phyloP scores from a whole-genome alignment of 331 rosid species.

The Pyracantha coccinea region DNA sequence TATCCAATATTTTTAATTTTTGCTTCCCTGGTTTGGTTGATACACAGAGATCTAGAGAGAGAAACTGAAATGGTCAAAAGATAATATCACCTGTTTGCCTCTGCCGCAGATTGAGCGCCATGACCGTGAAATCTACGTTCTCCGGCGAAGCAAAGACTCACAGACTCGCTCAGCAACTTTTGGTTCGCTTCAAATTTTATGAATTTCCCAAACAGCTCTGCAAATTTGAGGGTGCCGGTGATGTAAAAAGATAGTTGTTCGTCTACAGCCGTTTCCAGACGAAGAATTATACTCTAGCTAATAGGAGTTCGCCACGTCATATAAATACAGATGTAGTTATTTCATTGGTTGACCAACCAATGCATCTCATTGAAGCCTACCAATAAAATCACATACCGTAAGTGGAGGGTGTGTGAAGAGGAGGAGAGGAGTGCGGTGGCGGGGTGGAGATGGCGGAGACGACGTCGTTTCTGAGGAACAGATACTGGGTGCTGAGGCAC shows the following conservation, averaged over 20 bases:
- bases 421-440: not conserved
- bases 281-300: fast-evolving
- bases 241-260: not conserved
- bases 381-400: not conserved
- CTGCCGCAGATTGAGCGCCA: constrained; percentile 77
- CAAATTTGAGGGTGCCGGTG: not conserved
- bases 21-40: not conserved
- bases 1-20: not conserved
- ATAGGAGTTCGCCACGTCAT: not conserved
- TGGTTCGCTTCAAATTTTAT: not conserved
- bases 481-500: constrained; percentile 78
- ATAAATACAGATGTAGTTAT: too few relatives aligned
- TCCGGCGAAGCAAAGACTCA: not conserved
- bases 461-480: constrained; percentile 36
- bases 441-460: constrained; percentile 16
- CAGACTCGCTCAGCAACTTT: not conserved
- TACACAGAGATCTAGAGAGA: constrained; percentile 2
- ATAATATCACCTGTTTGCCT: constrained; percentile 52
- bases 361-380: not conserved
- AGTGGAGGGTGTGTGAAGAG: not conserved
- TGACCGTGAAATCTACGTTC: constrained; percentile 13
- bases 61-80: not conserved
- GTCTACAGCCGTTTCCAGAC: not conserved
- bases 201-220: not conserved
- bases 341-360: not conserved